Conservation (phyloP, 306 rosid genomes). For the Vigna radiata region DNA sequence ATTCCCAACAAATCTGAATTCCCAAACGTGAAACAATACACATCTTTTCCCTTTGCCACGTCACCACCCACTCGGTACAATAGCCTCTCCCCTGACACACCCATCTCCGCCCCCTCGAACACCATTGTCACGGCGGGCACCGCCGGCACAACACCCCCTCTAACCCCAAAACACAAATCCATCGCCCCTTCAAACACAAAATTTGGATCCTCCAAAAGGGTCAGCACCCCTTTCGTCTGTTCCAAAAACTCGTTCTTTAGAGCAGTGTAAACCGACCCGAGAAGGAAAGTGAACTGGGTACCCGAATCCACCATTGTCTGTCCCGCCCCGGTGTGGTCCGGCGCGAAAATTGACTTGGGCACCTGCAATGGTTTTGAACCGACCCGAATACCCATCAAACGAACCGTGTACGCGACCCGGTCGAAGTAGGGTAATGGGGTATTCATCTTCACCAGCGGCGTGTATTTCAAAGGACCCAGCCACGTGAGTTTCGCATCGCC, state of each 20-base stretch:
- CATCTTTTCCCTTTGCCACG: conserved; percentile 62
- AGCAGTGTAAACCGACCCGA: conserved; percentile 80
- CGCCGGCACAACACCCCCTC: conserved; percentile 25
- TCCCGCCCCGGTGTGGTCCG: conserved; percentile 93
- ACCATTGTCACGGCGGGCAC: conserved; percentile 69
- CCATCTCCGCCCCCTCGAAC: conserved; percentile 83
- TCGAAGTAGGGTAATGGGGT: conserved; percentile 83
- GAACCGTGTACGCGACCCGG: conserved; percentile 82
- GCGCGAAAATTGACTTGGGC: conserved; percentile 53
- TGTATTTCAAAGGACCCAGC: conserved; percentile 72
- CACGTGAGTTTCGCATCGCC: conserved; percentile 63
- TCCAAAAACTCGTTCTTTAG: conserved; percentile 59
- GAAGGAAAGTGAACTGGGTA: conserved; percentile 81
- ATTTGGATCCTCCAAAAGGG: conserved; percentile 51
- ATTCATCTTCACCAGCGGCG: conserved; percentile 67
- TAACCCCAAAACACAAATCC: conserved; percentile 69
- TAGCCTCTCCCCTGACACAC: conserved; percentile 61
- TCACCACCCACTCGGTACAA: conserved; percentile 64
- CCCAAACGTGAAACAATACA: conserved; percentile 85
- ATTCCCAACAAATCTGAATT: conserved; percentile 75
- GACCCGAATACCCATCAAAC: conserved; percentile 70
- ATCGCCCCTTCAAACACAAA: conserved; percentile 86
- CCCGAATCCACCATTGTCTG: conserved; percentile 95
- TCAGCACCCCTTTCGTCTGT: conserved; percentile 60
- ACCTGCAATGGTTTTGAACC: conserved; percentile 48